Evolutionary conservation across 2,329 filamentous ascomycete species (phyloP).

Genomic region (Fusarium odoratissimum): DNA sequence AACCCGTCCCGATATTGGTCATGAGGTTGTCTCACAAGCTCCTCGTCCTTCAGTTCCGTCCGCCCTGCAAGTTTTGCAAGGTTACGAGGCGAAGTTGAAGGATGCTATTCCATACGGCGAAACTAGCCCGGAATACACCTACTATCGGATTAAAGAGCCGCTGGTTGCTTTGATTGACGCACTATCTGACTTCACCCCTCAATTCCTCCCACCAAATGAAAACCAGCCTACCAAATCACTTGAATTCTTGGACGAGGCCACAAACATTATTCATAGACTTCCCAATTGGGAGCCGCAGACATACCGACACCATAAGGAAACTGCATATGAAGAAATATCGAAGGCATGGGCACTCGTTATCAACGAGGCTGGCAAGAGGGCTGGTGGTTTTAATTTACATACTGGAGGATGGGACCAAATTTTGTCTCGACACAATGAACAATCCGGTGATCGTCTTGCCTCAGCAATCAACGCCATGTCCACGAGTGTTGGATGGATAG

Average conservation of each 20-base stretch:
- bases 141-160: slow-evolving; percentile 88
- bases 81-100: slow-evolving; percentile 83
- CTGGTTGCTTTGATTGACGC: slow-evolving; percentile 86
- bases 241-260: slow-evolving; percentile 88
- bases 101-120: slow-evolving; percentile 88
- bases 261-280: slow-evolving; percentile 87
- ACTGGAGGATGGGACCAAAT: slow-evolving; percentile 94
- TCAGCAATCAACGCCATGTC: slow-evolving; percentile 83
- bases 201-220: slow-evolving; percentile 94
- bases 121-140: slow-evolving; percentile 89
- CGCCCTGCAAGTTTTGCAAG: slow-evolving; percentile 81
- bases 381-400: slow-evolving; percentile 89
- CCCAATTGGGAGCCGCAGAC: slow-evolving; percentile 91
- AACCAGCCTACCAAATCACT: slow-evolving; percentile 84
- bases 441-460: slow-evolving; percentile 83
- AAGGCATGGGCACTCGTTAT: slow-evolving; percentile 94
- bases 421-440: slow-evolving; percentile 86
- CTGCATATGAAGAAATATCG: slow-evolving; percentile 95
- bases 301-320: slow-evolving; percentile 92
- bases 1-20: slow-evolving; percentile 84
- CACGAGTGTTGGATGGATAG: slow-evolving; percentile 82
- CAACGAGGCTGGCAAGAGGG: slow-evolving; percentile 88
- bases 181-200: slow-evolving; percentile 91
- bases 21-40: slow-evolving; percentile 85
- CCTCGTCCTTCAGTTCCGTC: slow-evolving; percentile 88